These are phyloP conservation scores for Odontarrhena argentea DNA, from an alignment of 345 rosid species.

Conservation along the genomic window DNA sequence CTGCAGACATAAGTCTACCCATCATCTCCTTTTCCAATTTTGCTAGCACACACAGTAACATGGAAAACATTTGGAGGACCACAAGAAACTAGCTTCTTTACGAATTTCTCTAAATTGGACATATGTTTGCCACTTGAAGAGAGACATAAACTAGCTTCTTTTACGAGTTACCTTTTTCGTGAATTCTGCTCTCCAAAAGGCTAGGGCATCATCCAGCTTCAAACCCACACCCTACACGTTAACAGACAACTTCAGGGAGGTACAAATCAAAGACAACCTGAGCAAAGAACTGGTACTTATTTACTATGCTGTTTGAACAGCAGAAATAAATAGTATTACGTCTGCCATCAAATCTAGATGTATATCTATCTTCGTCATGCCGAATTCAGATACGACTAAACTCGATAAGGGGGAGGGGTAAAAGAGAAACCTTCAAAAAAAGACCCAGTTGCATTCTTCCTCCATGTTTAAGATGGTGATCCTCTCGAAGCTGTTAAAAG, in stretches of 20 bases:
- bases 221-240: conserved; percentile 73
- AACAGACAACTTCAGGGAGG: conserved; percentile 2
- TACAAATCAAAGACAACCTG: not conserved
- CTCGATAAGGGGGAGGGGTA: conserved; percentile 2
- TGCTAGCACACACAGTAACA: conserved; percentile 11
- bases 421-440: conserved; percentile 71
- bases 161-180: conserved; percentile 61
- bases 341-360: conserved; percentile 27
- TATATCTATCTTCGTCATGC: conserved; percentile 14
- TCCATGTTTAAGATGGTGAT: conserved; percentile 95
- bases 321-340: not conserved
- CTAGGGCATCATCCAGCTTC: conserved; percentile 90
- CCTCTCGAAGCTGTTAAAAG: conserved; percentile 71
- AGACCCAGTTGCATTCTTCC: conserved; percentile 99
- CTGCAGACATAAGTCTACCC: conserved; percentile 1
- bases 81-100: conserved; percentile 21
- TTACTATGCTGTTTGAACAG: conserved; percentile 15
- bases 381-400: conserved; percentile 21
- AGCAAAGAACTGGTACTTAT: not conserved
- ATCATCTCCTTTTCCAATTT: conserved; percentile 6
- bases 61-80: not conserved
- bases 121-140: not conserved
- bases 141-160: not conserved
- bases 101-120: not conserved
- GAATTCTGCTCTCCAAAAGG: conserved; percentile 95